Conservation (phyloP, 345 rosid species). For the Erysimum cheiranthoides region DNA sequence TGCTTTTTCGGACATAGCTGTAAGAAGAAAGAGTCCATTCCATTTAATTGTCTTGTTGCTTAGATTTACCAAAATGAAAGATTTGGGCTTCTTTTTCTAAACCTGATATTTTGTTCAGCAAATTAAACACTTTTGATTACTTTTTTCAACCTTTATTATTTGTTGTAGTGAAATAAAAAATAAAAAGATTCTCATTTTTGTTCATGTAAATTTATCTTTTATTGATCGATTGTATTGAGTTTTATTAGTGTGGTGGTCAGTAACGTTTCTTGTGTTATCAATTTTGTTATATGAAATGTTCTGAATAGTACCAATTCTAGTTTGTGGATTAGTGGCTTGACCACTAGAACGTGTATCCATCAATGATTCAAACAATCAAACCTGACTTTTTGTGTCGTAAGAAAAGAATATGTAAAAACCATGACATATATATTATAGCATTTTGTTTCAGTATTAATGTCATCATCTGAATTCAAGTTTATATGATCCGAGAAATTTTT, state of each 20-base stretch:
- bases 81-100: slow-evolving; percentile 34
- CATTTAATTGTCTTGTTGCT: slow-evolving; percentile 28
- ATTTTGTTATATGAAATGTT: not conserved
- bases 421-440: not conserved
- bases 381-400: not conserved
- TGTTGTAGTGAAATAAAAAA: not conserved
- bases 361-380: slow-evolving; percentile 20
- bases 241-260: not conserved
- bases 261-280: not conserved
- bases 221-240: not conserved
- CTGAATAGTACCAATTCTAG: not conserved
- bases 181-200: not conserved
- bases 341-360: slow-evolving; percentile 11
- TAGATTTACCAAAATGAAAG: slow-evolving; percentile 35
- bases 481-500: not conserved
- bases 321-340: slow-evolving; percentile 2
- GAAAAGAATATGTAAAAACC: not conserved
- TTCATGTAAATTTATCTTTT: not conserved
- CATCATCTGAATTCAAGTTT: not conserved
- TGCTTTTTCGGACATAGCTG: slow-evolving; percentile 58
- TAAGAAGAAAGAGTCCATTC: slow-evolving; percentile 46
- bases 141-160: not conserved
- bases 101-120: not conserved
- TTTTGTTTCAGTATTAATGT: not conserved
- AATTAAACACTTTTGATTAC: not conserved